A percentile compares a stretch with the other conserved stretches of the same genome.
These are phyloP conservation scores for Hanseniaspora taiwanica DNA, from an alignment of 805 yeast species.

Conservation along the genomic window DNA sequence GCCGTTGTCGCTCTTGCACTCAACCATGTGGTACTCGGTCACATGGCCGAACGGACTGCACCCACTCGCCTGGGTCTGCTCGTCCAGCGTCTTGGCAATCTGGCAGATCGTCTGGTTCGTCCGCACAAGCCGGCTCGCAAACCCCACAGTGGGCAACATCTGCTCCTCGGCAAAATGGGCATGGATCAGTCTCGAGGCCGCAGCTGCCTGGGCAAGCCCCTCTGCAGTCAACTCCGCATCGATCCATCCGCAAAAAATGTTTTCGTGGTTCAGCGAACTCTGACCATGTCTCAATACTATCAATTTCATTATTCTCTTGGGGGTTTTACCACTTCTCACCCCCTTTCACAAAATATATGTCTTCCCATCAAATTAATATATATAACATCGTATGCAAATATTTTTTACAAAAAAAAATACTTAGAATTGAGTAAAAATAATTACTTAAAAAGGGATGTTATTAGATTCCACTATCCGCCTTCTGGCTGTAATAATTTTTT, in stretches of 20 bases:
- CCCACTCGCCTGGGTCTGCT: not conserved
- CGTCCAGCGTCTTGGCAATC: constrained; percentile 37
- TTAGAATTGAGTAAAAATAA: too few relatives aligned
- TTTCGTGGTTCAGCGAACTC: constrained; percentile 63
- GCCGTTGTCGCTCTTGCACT: not conserved
- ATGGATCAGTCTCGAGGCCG: constrained; percentile 47
- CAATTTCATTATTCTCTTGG: constrained; percentile 13
- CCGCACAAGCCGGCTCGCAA: constrained; percentile 60
- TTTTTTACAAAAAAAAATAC: too few relatives aligned
- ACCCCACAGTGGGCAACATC: constrained; percentile 40
- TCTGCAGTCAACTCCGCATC: constrained; percentile 56
- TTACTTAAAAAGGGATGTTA: too few relatives aligned
- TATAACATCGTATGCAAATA: too few relatives aligned
- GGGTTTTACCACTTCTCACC: not conserved
- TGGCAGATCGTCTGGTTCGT: constrained; percentile 65
- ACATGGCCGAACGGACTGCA: not conserved
- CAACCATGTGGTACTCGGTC: not conserved
- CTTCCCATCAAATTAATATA: too few relatives aligned
- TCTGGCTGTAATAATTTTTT: too few relatives aligned
- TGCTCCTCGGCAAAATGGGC: constrained; percentile 25
- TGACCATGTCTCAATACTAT: constrained; percentile 67
- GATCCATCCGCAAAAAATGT: constrained; percentile 78
- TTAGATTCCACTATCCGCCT: too few relatives aligned
- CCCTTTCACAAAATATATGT: too few relatives aligned
- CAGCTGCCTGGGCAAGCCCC: constrained; percentile 55